These are phyloP conservation scores for Hypericum perforatum DNA, from an alignment of 345 rosid genomes.

Conservation along the genomic window DNA sequence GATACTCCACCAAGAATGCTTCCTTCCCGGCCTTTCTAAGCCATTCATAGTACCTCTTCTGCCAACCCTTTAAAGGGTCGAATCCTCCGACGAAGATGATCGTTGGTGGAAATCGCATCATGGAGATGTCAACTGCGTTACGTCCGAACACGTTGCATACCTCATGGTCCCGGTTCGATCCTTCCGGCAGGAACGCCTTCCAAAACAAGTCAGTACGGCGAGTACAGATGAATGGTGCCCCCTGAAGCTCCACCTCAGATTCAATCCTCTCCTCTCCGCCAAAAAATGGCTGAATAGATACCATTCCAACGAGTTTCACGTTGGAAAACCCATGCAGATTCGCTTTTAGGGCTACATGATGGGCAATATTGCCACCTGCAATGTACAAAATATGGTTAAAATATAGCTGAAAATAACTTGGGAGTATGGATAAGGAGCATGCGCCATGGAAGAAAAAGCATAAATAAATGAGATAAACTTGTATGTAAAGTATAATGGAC, in stretches of 20 bases:
- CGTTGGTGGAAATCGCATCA: neutral
- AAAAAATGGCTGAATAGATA: conserved; percentile 13
- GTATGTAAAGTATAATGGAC: no score
- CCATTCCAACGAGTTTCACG: neutral
- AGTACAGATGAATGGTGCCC: neutral
- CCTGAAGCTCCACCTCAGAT: neutral
- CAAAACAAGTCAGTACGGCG: neutral
- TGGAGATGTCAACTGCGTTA: neutral
- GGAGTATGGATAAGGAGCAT: no score
- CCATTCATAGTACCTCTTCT: neutral
- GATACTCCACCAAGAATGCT: neutral
- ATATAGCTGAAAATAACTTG: no score
- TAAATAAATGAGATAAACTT: no score
- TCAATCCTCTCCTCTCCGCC: conserved; percentile 12
- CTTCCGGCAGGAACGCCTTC: neutral
- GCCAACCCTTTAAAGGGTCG: neutral
- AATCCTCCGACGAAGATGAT: neutral
- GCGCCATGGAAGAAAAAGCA: no score
- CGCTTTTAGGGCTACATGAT: neutral
- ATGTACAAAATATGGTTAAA: no score
- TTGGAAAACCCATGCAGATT: neutral
- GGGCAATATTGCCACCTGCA: no score
- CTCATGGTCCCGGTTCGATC: neutral
- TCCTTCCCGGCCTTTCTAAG: neutral
- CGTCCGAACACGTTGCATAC: neutral